These are phyloP conservation scores for Arthrocladium fulminans DNA, from an alignment of 2,329 filamentous ascomycete genomes.

Conservation along the genomic window DNA sequence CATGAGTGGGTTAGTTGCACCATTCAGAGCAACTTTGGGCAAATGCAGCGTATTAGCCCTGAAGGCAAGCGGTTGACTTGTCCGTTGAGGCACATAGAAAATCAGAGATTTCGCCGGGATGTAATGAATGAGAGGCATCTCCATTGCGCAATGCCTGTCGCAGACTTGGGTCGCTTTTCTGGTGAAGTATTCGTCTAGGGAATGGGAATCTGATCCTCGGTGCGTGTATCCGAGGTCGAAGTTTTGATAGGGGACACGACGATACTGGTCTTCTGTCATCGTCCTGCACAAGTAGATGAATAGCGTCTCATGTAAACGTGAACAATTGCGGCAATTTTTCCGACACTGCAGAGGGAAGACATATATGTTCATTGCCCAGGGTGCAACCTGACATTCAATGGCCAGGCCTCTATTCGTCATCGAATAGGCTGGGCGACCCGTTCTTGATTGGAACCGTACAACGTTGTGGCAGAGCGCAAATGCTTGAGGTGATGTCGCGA, in stretches of 20 bases:
- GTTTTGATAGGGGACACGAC: not conserved
- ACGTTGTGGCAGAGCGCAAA: not conserved
- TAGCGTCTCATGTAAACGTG: too few relatives aligned
- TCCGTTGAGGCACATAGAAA: too few relatives aligned
- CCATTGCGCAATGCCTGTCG: too few relatives aligned
- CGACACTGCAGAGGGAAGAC: not conserved
- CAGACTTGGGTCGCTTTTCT: too few relatives aligned
- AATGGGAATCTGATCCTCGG: too few relatives aligned
- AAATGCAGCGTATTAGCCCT: too few relatives aligned
- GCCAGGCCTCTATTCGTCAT: not conserved
- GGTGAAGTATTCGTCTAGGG: too few relatives aligned
- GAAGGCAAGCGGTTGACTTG: too few relatives aligned
- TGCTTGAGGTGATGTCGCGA: not conserved
- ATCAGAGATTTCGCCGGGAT: too few relatives aligned
- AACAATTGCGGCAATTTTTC: not conserved
- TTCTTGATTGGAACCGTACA: not conserved
- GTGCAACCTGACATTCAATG: not conserved
- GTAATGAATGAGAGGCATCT: too few relatives aligned
- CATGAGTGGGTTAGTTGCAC: too few relatives aligned
- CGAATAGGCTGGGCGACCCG: not conserved
- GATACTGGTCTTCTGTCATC: not conserved
- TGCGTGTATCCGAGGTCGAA: not conserved
- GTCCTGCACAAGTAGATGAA: not conserved
- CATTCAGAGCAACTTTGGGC: too few relatives aligned
- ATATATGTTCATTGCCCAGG: not conserved